Conservation (phyloP, 2,329 filamentous ascomycete genomes). For the Beauveria sp. region DNA sequence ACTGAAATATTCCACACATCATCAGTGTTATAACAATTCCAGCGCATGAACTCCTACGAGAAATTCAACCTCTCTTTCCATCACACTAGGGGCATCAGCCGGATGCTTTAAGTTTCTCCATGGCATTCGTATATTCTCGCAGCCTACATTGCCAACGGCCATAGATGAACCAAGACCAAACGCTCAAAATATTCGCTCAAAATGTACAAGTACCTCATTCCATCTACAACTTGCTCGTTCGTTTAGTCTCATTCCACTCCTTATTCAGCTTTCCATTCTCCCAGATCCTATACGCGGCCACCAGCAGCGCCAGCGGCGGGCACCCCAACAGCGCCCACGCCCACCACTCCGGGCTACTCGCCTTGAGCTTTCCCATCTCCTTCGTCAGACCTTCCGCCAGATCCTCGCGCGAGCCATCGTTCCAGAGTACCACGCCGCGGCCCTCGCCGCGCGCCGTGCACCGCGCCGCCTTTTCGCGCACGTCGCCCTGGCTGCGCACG, state of each 20-base stretch:
- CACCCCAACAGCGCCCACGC: constrained; percentile 59
- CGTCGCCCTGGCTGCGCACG: constrained; percentile 79
- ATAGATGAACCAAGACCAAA: neutral
- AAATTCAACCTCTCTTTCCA: no score
- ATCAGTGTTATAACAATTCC: no score
- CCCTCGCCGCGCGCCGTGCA: constrained; percentile 57
- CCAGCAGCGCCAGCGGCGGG: constrained; percentile 65
- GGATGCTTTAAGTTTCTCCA: no score
- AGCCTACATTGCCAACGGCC: no score
- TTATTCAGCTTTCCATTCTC: constrained; percentile 63
- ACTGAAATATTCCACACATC: no score
- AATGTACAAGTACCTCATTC: neutral
- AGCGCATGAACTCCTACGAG: no score
- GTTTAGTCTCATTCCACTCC: constrained; percentile 56
- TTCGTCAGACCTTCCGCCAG: constrained; percentile 58
- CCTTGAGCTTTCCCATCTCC: constrained; percentile 57
- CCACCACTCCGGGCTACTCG: constrained; percentile 73
- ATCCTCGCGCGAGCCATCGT: constrained; percentile 68
- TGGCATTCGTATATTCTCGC: no score
- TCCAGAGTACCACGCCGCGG: constrained; percentile 79
- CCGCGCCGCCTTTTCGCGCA: constrained; percentile 72
- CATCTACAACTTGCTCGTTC: constrained; percentile 22
- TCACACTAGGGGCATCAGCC: no score
- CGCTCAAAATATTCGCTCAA: neutral
- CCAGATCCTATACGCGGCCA: constrained; percentile 65